A percentile compares a stretch with the other conserved stretches of the same genome.
Conservation (phyloP, 2,329 filamentous ascomycete species). For the Neonectria hederae region DNA sequence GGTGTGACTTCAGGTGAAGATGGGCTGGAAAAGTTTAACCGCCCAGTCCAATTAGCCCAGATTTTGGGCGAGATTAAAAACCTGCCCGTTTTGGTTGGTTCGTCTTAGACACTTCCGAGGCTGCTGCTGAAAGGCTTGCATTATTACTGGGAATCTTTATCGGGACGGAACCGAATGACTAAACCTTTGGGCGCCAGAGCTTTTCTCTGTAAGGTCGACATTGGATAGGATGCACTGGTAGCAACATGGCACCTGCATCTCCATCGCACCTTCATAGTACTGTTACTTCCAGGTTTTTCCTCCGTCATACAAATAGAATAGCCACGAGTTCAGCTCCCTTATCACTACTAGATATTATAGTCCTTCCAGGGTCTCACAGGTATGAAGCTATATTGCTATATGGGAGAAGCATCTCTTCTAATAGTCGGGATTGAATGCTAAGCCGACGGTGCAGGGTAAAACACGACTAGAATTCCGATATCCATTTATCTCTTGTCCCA, state of each 20-base stretch:
- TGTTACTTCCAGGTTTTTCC: background rate
- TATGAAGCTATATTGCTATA: background rate
- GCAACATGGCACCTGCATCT: background rate
- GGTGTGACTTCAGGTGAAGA: background rate
- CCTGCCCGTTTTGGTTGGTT: background rate
- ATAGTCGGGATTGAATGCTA: background rate
- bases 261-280: background rate
- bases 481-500: background rate
- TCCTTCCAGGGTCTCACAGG: background rate
- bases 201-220: background rate
- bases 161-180: no score
- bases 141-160: background rate
- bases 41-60: background rate
- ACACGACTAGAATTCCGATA: no score
- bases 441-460: background rate
- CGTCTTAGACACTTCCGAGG: background rate
- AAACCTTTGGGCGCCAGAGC: background rate
- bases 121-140: background rate
- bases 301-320: background rate
- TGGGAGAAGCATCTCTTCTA: background rate
- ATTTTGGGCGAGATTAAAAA: background rate
- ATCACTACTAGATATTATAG: background rate
- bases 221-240: background rate
- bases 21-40: conserved; percentile 18
- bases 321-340: background rate